Base-by-base conservation (phyloP, 2,329 filamentous ascomycete species). In the Phaeosphaeriaceae sp. region DNA sequence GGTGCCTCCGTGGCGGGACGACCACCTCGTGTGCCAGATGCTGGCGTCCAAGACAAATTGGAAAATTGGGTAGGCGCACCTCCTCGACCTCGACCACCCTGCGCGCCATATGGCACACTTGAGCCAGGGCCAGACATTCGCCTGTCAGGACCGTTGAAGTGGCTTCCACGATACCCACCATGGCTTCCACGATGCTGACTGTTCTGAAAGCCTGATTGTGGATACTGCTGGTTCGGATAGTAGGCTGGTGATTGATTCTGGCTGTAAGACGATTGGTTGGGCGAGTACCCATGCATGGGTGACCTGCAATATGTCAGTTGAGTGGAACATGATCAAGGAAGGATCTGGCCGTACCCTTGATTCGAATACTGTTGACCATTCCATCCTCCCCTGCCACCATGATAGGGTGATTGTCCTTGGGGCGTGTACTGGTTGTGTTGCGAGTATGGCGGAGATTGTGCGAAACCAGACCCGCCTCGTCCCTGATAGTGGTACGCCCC, bases 31-130 rank as follows among this genome's bases (percentile, higher is more conserved):
- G 83, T 82, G 19, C 84, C 81, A 50, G 82, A 82, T 32, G 82
- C 82, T 46, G 88, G 84, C 55, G 86, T 90, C 90, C 92, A 94
- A 48, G 92, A 91, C 1, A 88, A 75, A 78, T 91, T 87, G 78
- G 89, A 84, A 81, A 90, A 86, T 78, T 89, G 81, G 63, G 75
- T 76, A 13, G 71, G 71, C 19, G 67, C 63, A 46, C 82, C 81
- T 32, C 81, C 83, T 64, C 85, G 81, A 35, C 88, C 88, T 52
- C 89, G 84, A 30, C 80, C 78, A 21, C 77, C 67, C 40, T 77
- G 72, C 1, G 76, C 67, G 50, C 73, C 74, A 30, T 85, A 82
- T 24, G 80, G 79, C 23, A 59, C 46, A 46, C 54, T 65, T 23
- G 65, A 52, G 43, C 83, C 83, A 50, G 86, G 81, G 28, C 71